Evolutionary conservation across 306 rosid species (phyloP).

Genomic region (Ammopiptanthus mongolicus): DNA sequence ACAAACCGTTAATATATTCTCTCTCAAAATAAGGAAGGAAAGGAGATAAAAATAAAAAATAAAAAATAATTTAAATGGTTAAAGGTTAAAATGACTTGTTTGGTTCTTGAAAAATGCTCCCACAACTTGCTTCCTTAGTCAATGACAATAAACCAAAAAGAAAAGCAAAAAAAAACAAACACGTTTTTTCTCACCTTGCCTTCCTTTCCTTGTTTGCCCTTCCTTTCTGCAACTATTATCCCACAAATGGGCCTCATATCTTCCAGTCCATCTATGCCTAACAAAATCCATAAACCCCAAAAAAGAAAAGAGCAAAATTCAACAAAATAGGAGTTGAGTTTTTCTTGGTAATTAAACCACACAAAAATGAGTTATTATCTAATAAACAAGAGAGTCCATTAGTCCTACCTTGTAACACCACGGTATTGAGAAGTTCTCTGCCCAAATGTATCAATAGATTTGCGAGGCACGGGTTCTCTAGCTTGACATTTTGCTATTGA

Average conservation of each 20-base stretch:
- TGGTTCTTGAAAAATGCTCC: conserved; percentile 16
- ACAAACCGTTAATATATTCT: conserved; percentile 45
- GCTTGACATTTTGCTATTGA: conserved; percentile 41
- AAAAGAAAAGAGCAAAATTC: background rate
- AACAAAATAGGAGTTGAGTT: background rate
- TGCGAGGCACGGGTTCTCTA: conserved; percentile 79
- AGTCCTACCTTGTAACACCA: conserved; percentile 80
- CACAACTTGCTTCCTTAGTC: background rate
- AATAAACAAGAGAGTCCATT: background rate
- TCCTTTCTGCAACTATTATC: conserved; percentile 99
- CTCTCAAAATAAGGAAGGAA: conserved; percentile 22
- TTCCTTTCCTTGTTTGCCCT: conserved; percentile 99
- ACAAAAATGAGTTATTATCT: background rate
- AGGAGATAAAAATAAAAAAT: background rate
- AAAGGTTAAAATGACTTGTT: conserved; percentile 6
- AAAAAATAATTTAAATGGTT: background rate
- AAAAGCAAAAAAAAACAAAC: background rate
- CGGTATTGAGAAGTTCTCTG: conserved; percentile 97
- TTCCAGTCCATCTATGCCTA: conserved; percentile 99
- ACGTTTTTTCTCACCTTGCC: conserved; percentile 66
- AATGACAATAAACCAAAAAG: background rate
- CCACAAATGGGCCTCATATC: conserved; percentile 99
- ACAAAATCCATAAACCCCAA: conserved; percentile 1
- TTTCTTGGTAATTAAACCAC: background rate
- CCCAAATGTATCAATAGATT: conserved; percentile 92